Percentiles rank a stretch among this genome's conserved stretches.
Evolutionary conservation across 257 asterid genomes (phyloP).

Genomic region (Gentiana dahurica): DNA sequence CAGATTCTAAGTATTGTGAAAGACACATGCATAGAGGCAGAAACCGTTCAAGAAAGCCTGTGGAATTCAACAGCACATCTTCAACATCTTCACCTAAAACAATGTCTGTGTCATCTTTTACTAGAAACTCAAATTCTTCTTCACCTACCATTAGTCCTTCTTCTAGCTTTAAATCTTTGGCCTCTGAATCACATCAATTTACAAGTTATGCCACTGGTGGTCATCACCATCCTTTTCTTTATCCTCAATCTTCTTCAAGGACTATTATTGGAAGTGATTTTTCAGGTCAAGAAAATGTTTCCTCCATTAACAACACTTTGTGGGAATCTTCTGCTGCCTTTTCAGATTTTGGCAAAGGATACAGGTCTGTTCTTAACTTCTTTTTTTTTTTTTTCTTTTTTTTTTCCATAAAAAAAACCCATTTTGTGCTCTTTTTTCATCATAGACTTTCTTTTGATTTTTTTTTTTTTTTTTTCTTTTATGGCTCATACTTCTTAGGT

Average conservation of each 20-base stretch:
- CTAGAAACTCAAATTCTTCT: slow-evolving; percentile 11
- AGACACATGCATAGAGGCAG: slow-evolving; percentile 99
- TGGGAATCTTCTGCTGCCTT: slow-evolving; percentile 21
- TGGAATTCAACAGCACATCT: slow-evolving; percentile 40
- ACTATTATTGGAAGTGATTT: slow-evolving; percentile 15
- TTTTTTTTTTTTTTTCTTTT: no score
- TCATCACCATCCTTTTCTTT: slow-evolving; percentile 14
- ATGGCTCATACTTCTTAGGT: no score
- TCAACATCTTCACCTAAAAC: slow-evolving; percentile 17
- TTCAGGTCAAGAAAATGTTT: slow-evolving; percentile 22
- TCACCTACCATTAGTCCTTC: slow-evolving; percentile 10
- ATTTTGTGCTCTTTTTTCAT: no score
- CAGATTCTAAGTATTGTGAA: slow-evolving; percentile 96
- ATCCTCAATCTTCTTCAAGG: slow-evolving; percentile 27
- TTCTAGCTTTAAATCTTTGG: slow-evolving; percentile 13
- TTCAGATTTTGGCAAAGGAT: no score
- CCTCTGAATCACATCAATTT: slow-evolving; percentile 1
- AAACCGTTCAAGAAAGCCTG: slow-evolving; percentile 99
- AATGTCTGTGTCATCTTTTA: slow-evolving; percentile 23
- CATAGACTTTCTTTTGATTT: no score
- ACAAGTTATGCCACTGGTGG: not conserved
- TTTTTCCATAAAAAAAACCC: no score
- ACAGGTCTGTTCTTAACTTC: no score
- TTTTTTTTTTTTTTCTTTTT: no score
- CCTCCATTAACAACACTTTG: slow-evolving; percentile 25